A percentile compares a stretch with the other conserved stretches of the same genome.
Conservation (phyloP, 345 rosid genomes). For the Eucalyptus lansdowneana region DNA sequence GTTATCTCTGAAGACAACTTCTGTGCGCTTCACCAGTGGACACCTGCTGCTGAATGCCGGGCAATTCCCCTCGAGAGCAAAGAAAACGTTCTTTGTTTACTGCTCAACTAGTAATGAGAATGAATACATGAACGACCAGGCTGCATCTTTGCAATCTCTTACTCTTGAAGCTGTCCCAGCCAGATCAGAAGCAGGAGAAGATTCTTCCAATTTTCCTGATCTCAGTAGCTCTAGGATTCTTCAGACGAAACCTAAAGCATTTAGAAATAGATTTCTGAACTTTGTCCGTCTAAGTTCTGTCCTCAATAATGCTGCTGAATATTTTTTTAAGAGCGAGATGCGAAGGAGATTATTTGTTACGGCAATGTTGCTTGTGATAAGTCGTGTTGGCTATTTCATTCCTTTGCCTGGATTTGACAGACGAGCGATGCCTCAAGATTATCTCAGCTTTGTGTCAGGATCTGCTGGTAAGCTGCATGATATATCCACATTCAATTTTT, state of each 20-base stretch:
- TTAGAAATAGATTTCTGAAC: constrained; percentile 64
- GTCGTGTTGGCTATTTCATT: constrained; percentile 84
- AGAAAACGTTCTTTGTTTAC: constrained; percentile 9
- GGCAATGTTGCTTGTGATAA: constrained; percentile 47
- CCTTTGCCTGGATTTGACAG: constrained; percentile 93
- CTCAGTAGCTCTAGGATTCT: constrained; percentile 2
- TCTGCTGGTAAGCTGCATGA: constrained; percentile 56
- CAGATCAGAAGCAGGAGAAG: constrained; percentile 11
- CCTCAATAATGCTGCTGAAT: constrained; percentile 55
- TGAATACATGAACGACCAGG: neutral
- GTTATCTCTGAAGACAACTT: constrained; percentile 6
- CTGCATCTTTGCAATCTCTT: neutral
- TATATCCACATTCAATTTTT: neutral
- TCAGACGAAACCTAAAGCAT: constrained; percentile 31
- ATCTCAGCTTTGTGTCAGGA: constrained; percentile 81
- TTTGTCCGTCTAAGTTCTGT: constrained; percentile 65
- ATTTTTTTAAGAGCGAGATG: constrained; percentile 91
- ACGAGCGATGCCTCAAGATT: constrained; percentile 77
- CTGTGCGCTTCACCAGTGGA: constrained; percentile 5
- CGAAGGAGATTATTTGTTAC: constrained; percentile 78
- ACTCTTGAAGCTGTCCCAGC: constrained; percentile 19
- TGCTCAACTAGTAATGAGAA: neutral
- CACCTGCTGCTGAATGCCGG: constrained; percentile 3
- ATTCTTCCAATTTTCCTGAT: neutral
- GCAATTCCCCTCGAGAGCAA: neutral